Base-by-base conservation (phyloP, 2,329 filamentous ascomycete species). In the Fusarium sp. region DNA sequence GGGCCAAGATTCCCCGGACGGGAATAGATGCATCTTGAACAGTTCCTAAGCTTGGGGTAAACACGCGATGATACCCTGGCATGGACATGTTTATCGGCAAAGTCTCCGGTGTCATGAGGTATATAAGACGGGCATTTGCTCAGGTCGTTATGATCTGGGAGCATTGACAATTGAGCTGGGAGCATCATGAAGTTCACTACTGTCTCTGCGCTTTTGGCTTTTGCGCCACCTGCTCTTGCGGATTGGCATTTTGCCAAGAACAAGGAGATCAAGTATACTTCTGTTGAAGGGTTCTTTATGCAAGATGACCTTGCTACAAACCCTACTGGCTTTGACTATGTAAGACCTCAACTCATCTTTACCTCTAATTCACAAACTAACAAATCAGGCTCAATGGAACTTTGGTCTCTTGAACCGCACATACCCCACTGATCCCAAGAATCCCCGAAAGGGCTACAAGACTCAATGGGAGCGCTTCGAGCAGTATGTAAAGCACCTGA, bases 401-500 rank as follows among this genome's bases (percentile, higher is more conserved):
- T 91, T 91, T 75, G 91, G 91, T 32, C 83, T 93, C 26, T 85
- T 93, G 68, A 85, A 91, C 74, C 85, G 86, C 50, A 85, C 85
- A 2, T 92, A 92, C 76, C 83, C 87, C 9, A 87, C 85, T 3
- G 89, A 92, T 73, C 72, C 77, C 42, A 76, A 77, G 45, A 79
- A 82, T 56, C 67, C 70, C n/a, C 70, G 70, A 49, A 69, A 80
- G 18, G 79, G 80, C 23, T 75, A 80, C 64, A 83, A 85, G 69
- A 89, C 87, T 1, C 88, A 89, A 77, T 93, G 91, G 91, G 82
- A 90, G 78, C 85, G 88, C n/a, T 91, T 93, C 63, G 82, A 83
- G 44, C 78, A 86, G 65, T 89, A 90, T 74, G 84, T 93, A 32
- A 75, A 83, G 23, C 80, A 83, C 27, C 78, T 93, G 40, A 91